Evolutionary conservation across 306 rosid species (phyloP).

Genomic region (Citrullus mucosospermus): DNA sequence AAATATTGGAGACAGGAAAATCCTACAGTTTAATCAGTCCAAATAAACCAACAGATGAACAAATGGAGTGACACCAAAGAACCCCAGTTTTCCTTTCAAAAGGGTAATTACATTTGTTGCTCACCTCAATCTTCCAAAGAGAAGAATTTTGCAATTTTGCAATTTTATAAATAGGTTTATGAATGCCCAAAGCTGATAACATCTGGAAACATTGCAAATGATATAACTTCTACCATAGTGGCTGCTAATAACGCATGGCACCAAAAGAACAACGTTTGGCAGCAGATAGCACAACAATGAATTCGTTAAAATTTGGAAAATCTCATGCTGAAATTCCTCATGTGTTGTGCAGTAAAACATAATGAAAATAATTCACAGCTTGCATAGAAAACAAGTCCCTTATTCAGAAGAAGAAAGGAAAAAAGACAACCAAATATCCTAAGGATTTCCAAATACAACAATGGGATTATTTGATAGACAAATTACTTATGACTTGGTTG

Average conservation of each 20-base stretch:
- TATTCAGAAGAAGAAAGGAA: conserved; percentile 9
- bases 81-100: too few species aligned
- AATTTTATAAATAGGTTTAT: too few species aligned
- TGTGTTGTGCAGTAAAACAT: neutral
- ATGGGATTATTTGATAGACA: neutral
- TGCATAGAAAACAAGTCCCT: neutral
- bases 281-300: neutral
- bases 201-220: too few species aligned
- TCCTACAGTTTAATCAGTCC: too few species aligned
- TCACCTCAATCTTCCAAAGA: too few species aligned
- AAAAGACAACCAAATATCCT: neutral
- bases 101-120: too few species aligned
- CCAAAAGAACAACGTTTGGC: neutral
- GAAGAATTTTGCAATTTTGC: too few species aligned
- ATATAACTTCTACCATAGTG: neutral
- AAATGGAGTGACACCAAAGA: too few species aligned
- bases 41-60: too few species aligned
- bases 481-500: conserved; percentile 29
- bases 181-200: too few species aligned
- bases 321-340: neutral
- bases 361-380: neutral
- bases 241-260: neutral
- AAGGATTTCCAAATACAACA: neutral
- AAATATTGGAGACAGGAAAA: too few species aligned
- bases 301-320: neutral